phyloP scores from a whole-genome alignment of 2,329 filamentous ascomycete genomes.

The Exophiala lecanii-corni region DNA sequence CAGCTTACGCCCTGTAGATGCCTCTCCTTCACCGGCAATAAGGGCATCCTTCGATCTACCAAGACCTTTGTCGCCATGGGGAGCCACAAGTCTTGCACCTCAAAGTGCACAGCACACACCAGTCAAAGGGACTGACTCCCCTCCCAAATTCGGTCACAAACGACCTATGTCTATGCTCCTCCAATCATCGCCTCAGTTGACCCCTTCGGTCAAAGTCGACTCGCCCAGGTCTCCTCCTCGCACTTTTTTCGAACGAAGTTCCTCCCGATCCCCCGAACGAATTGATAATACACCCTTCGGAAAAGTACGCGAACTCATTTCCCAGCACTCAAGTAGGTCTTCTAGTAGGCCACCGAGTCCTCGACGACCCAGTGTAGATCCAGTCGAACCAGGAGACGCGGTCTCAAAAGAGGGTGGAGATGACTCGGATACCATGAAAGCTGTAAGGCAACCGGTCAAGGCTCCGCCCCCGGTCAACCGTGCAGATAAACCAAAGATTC shows the following conservation, averaged over 20 bases:
- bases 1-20: conserved; percentile 30
- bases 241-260: conserved; percentile 25
- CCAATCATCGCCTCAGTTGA: conserved; percentile 38
- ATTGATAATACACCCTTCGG: conserved; percentile 20
- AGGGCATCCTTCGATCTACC: conserved; percentile 42
- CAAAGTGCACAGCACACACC: conserved; percentile 25
- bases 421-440: not conserved
- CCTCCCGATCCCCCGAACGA: conserved; percentile 25
- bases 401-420: not conserved
- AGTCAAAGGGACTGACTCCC: conserved; percentile 39
- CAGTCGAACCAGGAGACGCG: conserved; percentile 1
- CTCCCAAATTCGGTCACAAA: conserved; percentile 58
- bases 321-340: conserved; percentile 24
- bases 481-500: conserved; percentile 69
- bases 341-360: conserved; percentile 25
- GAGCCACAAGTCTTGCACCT: conserved; percentile 26
- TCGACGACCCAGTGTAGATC: conserved; percentile 15
- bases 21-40: conserved; percentile 28
- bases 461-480: conserved; percentile 74
- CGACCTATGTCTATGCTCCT: conserved; percentile 43
- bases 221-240: conserved; percentile 42
- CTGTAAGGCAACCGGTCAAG: conserved; percentile 30
- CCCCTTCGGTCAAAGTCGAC: conserved; percentile 40
- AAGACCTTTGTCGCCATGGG: conserved; percentile 38
- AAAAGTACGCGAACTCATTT: conserved; percentile 23